A percentile compares a stretch with the other conserved stretches of the same genome.
phyloP scores from a whole-genome alignment of 306 rosid genomes.

The Cicer cuneatum region DNA sequence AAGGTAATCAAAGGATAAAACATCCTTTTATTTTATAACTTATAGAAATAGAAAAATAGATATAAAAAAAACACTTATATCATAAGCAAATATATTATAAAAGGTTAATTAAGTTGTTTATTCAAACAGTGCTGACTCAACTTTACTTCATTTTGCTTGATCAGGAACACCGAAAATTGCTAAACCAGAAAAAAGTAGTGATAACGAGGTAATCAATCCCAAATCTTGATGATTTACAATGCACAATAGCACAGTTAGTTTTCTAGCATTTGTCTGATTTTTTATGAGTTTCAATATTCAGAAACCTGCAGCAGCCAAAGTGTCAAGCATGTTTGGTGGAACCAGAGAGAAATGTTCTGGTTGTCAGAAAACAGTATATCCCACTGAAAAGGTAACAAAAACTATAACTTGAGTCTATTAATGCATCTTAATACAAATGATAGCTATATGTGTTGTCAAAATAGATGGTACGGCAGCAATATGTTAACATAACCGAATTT shows the following conservation, averaged over 20 bases:
- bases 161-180: slow-evolving; percentile 91
- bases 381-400: slow-evolving; percentile 83
- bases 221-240: slow-evolving; percentile 15
- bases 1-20: slow-evolving; percentile 58
- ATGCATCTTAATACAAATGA: too few relatives aligned
- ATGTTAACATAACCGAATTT: too few relatives aligned
- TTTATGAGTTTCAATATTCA: slow-evolving; percentile 43
- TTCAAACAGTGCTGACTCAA: neutral
- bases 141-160: slow-evolving; percentile 18
- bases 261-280: slow-evolving; percentile 36
- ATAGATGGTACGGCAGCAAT: too few relatives aligned
- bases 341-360: slow-evolving; percentile 96
- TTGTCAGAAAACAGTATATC: slow-evolving; percentile 90
- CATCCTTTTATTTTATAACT: too few relatives aligned
- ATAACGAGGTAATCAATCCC: slow-evolving; percentile 63
- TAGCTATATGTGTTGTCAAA: too few relatives aligned
- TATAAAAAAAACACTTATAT: too few relatives aligned
- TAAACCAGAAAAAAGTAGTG: slow-evolving; percentile 75
- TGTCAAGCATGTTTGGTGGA: slow-evolving; percentile 86
- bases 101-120: too few relatives aligned
- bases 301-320: slow-evolving; percentile 81
- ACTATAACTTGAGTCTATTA: too few relatives aligned
- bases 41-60: too few relatives aligned
- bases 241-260: slow-evolving; percentile 11
- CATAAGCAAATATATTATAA: neutral